phyloP scores from a whole-genome alignment of 2,329 filamentous ascomycete species.

The Aureobasidium leucospermi region DNA sequence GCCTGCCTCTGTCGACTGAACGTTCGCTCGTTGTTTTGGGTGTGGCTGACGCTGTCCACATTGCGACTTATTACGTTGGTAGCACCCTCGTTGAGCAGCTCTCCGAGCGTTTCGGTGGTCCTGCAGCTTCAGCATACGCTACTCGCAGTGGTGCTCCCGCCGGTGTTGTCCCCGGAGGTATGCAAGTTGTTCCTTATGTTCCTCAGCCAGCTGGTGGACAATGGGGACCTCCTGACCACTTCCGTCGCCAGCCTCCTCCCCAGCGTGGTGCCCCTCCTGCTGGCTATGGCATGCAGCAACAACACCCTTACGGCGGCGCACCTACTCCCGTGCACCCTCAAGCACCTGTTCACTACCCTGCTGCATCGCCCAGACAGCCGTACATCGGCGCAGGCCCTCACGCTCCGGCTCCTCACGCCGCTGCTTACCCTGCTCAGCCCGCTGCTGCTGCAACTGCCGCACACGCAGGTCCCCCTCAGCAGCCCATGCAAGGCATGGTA shows the following conservation, averaged over 20 bases:
- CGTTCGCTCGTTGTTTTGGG: constrained; percentile 96
- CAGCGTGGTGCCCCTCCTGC: constrained; percentile 58
- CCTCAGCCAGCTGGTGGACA: constrained; percentile 89
- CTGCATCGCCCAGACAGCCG: constrained; percentile 58
- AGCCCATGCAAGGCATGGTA: constrained; percentile 67
- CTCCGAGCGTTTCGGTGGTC: constrained; percentile 91
- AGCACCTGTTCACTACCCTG: constrained; percentile 67
- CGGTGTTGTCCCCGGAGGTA: constrained; percentile 88
- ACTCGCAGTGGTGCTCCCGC: constrained; percentile 89
- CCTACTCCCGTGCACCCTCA: constrained; percentile 40
- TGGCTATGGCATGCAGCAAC: constrained; percentile 57
- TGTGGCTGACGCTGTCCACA: constrained; percentile 96
- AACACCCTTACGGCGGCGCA: constrained; percentile 53
- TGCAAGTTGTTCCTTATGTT: constrained; percentile 98
- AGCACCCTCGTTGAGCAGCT: constrained; percentile 97
- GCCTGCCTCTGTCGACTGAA: constrained; percentile 89
- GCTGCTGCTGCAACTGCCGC: constrained; percentile 33
- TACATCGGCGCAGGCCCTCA: constrained; percentile 77
- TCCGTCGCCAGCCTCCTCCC: constrained; percentile 66
- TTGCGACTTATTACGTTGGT: constrained; percentile 96
- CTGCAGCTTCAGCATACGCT: constrained; percentile 94
- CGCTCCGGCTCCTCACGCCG: constrained; percentile 59
- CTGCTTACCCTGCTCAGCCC: constrained; percentile 53
- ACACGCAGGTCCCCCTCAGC: constrained; percentile 63
- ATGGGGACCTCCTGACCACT: constrained; percentile 85